Evolutionary conservation across 192 early-diverging fungal genomes (phyloP).

Genomic region (Backusella macrospora): DNA sequence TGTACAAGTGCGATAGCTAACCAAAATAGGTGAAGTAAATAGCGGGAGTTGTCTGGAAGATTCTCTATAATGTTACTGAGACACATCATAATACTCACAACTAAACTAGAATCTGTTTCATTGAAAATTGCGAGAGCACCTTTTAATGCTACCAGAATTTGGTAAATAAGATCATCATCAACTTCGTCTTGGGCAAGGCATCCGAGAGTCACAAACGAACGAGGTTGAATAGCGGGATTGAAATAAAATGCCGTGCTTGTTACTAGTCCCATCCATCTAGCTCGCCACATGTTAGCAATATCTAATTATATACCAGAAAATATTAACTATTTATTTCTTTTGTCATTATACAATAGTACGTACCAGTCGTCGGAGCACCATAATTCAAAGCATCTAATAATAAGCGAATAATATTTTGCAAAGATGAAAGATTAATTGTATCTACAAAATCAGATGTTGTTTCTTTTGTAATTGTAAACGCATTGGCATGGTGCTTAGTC

Average conservation of each 20-base stretch:
- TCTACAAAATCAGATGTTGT: conserved; percentile 49
- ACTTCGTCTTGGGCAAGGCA: conserved; percentile 84
- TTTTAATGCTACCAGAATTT: conserved; percentile 85
- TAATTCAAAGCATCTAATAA: conserved; percentile 64
- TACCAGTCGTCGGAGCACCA: conserved; percentile 65
- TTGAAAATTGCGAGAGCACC: conserved; percentile 83
- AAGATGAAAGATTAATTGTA: conserved; percentile 45
- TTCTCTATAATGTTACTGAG: conserved; percentile 83
- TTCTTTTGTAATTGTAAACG: conserved; percentile 62
- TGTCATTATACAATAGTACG: background rate
- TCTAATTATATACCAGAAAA: conserved; percentile 43
- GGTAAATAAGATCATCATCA: conserved; percentile 89
- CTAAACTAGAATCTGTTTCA: conserved; percentile 75
- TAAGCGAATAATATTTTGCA: conserved; percentile 58
- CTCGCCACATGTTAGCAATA: conserved; percentile 77
- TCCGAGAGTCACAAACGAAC: conserved; percentile 89
- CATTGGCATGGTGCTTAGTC: conserved; percentile 61
- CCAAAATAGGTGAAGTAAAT: conserved; percentile 88
- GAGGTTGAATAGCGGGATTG: conserved; percentile 90
- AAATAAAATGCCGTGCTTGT: conserved; percentile 90
- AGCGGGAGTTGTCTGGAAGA: conserved; percentile 74
- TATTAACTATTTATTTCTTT: background rate
- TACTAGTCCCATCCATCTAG: conserved; percentile 90
- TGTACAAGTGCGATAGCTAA: conserved; percentile 84
- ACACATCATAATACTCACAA: conserved; percentile 85